Conservation (phyloP, 2,329 filamentous ascomycete species). For the Aspergillus sp. region DNA sequence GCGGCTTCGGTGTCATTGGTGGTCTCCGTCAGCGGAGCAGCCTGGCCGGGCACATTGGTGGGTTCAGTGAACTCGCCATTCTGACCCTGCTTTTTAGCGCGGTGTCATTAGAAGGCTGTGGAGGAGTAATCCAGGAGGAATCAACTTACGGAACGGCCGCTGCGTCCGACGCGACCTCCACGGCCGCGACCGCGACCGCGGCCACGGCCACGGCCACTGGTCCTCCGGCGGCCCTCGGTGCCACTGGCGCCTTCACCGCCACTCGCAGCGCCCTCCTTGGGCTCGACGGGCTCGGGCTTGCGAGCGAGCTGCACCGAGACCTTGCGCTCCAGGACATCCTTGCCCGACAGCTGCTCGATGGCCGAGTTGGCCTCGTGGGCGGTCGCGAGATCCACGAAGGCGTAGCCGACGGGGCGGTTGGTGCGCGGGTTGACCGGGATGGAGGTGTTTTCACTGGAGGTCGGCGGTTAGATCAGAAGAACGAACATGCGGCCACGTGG, state of each 20-base stretch:
- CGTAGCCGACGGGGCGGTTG: constrained; percentile 95
- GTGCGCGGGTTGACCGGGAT: constrained; percentile 99
- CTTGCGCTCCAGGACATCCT: constrained; percentile 97
- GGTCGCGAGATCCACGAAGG: constrained; percentile 95
- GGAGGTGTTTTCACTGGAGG: constrained; percentile 82
- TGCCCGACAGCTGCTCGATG: constrained; percentile 89
- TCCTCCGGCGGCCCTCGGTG: constrained; percentile 53
- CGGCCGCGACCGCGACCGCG: constrained; percentile 57
- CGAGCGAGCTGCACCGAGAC: constrained; percentile 97
- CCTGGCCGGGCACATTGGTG: constrained; percentile 11
- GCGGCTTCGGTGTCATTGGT: constrained; percentile 40
- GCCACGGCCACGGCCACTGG: constrained; percentile 53
- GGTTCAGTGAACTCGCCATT: constrained; percentile 17
- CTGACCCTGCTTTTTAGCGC: constrained; percentile 14
- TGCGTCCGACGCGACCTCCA: constrained; percentile 60
- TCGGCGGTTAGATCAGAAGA: neutral
- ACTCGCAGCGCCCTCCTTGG: constrained; percentile 66
- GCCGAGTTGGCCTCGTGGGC: constrained; percentile 90
- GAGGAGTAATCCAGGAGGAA: neutral
- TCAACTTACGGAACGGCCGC: constrained; percentile 45
- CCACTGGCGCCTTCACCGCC: constrained; percentile 63
- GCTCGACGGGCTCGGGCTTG: constrained; percentile 80
- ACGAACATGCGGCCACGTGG: neutral
- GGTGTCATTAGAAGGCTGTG: constrained; percentile 2
- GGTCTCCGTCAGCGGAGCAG: constrained; percentile 47